Base-by-base conservation (phyloP, 2,329 filamentous ascomycete genomes). In the Xylariaceae sp. region DNA sequence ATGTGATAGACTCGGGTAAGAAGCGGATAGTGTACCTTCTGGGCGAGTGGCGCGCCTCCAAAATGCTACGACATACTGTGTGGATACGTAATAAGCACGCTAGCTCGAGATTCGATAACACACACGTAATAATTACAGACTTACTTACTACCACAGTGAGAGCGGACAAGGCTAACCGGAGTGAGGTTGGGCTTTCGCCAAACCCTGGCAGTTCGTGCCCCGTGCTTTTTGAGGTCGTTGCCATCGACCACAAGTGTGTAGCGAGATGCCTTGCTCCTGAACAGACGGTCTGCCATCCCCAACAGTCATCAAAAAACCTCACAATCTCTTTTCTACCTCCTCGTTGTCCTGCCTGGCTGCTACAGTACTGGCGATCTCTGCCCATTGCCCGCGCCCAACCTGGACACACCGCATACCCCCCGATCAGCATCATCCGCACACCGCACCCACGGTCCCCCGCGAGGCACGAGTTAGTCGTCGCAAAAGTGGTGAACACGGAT, bases 401-500 rank as follows among this genome's bases (percentile, higher is more conserved):
- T 31, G 43, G 29, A 50, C 56, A 58, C 58, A 60, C 56, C 53
- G 56, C 53, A 56, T 47, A 45, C 31, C 31, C 53, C 47, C 59
- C 52, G 58, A 57, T 54, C 58, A 46, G 47, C 49, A 34, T 32
- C 59, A 57, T 54, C 58, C 48, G 47, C 49, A 34, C 39, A 40
- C 44, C 47, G 39, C 53, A 42, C 47, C 19, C 19, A 55, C 57
- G n/a, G 41, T 51, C 34, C 44, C 55, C 53, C 46, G 47, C 44
- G 7, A 30, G 11, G n/a, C 19, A 19, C 31, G 43, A 50, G 53
- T 30, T 29, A 37, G 39, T 63, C 62, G 60, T 63, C 39, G 45
- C 40, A 37, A 48, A 53, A 50, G 34, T 49, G 48, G 67, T 71
- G 70, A 73, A 72, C 73, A 74, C 71, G 70, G 43, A 74, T 73